phyloP scores from a whole-genome alignment of 2,329 filamentous ascomycete genomes.

The Colletotrichum eleusines region DNA sequence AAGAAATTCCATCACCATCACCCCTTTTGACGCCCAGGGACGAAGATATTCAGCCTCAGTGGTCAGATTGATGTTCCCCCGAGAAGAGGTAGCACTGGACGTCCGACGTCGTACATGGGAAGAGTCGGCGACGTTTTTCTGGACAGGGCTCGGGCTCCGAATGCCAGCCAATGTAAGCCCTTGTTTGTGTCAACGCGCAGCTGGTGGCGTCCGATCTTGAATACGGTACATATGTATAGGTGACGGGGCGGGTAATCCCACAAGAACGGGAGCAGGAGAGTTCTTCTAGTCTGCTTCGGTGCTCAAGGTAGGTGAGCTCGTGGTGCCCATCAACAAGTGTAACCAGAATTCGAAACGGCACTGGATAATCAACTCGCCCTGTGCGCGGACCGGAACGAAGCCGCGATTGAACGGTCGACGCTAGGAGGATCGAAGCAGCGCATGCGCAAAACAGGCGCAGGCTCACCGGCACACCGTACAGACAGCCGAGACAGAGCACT shows the following conservation, averaged over 20 bases:
- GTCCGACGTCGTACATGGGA: constrained; percentile 15
- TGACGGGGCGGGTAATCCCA: constrained; percentile 12
- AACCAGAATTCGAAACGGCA: constrained; percentile 34
- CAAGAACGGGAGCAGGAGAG: constrained; percentile 3
- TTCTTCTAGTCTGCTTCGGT: constrained; percentile 29
- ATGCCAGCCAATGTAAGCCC: constrained; percentile 10
- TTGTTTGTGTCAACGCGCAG: constrained; percentile 38
- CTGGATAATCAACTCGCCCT: constrained; percentile 21
- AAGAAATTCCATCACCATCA: constrained; percentile 5
- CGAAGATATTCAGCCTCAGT: constrained; percentile 9
- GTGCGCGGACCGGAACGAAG: constrained; percentile 34
- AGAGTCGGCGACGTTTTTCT: constrained; percentile 23
- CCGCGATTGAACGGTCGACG: constrained; percentile 19
- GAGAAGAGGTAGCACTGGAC: neutral
- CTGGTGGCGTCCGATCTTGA: constrained; percentile 31
- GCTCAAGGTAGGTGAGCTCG: neutral
- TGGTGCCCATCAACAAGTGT: constrained; percentile 9
- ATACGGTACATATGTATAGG: constrained; percentile 10
- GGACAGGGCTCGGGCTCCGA: constrained; percentile 19
- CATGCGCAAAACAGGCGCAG: constrained; percentile 1
- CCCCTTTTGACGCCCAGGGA: constrained; percentile 7
- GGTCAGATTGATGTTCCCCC: constrained; percentile 24
- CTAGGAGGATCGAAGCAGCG: constrained; percentile 2
- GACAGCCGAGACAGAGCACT: neutral
- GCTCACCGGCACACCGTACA: neutral